A percentile compares a stretch with the other conserved stretches of the same genome.
phyloP scores from a whole-genome alignment of 495 filamentous ascomycete species.

The Aspergillus asperescens region DNA sequence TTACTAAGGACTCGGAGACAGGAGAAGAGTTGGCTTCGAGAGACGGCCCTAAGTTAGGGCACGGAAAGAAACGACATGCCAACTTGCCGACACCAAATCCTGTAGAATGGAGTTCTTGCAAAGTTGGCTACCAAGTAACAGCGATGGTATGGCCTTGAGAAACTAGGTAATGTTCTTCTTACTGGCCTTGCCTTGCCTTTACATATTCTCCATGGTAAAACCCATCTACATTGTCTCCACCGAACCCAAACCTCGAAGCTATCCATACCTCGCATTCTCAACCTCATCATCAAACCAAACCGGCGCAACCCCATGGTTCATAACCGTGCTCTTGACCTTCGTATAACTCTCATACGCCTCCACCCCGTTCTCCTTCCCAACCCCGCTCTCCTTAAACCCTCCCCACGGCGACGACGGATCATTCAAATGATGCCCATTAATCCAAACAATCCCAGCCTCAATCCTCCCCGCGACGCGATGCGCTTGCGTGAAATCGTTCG shows the following conservation, averaged over 20 bases:
- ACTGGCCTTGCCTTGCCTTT: too few relatives aligned
- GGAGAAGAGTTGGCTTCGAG: too few relatives aligned
- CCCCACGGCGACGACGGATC: constrained; percentile 59
- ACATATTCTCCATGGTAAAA: too few relatives aligned
- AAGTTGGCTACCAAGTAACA: too few relatives aligned
- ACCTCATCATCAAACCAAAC: constrained; percentile 47
- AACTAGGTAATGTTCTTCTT: too few relatives aligned
- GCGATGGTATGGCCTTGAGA: too few relatives aligned
- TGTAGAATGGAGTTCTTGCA: too few relatives aligned
- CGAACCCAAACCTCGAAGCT: not conserved
- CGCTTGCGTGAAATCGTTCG: constrained; percentile 52
- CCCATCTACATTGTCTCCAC: too few relatives aligned
- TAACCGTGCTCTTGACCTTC: constrained; percentile 52
- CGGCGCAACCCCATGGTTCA: constrained; percentile 48
- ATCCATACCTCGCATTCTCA: constrained; percentile 45
- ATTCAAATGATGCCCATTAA: constrained; percentile 58
- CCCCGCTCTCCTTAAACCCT: constrained; percentile 50
- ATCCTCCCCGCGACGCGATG: constrained; percentile 52
- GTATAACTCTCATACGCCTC: constrained; percentile 56
- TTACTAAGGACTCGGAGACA: too few relatives aligned
- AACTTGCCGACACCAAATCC: too few relatives aligned
- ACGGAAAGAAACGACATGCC: too few relatives aligned
- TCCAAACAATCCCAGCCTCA: constrained; percentile 57
- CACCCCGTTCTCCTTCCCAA: constrained; percentile 54
- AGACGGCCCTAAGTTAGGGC: too few relatives aligned